Percentiles rank a stretch among this genome's conserved stretches.
These are phyloP conservation scores for Xylogone sp. DNA, from an alignment of 2,329 filamentous ascomycete species.

Conservation along the genomic window DNA sequence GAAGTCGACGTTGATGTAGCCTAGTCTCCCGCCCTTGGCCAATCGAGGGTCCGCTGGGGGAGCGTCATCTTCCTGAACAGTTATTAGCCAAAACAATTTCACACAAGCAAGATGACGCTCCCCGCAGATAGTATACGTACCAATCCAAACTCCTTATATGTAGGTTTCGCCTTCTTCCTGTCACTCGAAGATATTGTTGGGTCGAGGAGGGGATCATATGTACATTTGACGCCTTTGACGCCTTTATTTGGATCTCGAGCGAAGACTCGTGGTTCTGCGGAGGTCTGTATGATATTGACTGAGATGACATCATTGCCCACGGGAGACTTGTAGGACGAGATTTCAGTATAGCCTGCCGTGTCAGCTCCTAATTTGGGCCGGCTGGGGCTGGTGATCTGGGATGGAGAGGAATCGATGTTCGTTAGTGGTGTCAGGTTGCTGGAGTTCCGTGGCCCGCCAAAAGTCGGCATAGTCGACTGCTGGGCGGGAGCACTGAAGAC, in stretches of 20 bases:
- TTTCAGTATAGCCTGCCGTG: conserved; percentile 28
- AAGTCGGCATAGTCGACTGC: conserved; percentile 20
- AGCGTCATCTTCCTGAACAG: conserved; percentile 72
- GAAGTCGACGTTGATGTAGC: conserved; percentile 66
- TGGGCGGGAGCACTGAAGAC: conserved; percentile 52
- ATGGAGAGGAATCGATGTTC: conserved; percentile 61
- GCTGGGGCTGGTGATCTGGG: conserved; percentile 51
- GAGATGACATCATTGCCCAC: conserved; percentile 25
- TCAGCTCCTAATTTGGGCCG: conserved; percentile 30
- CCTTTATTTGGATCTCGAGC: conserved; percentile 53
- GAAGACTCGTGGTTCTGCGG: conserved; percentile 32
- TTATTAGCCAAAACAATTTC: conserved; percentile 55
- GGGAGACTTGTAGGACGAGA: conserved; percentile 12
- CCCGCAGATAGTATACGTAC: conserved; percentile 54
- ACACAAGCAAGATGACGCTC: conserved; percentile 56
- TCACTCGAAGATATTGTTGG: conserved; percentile 40
- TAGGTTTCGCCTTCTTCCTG: conserved; percentile 55
- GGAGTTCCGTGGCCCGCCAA: conserved; percentile 19
- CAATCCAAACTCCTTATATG: conserved; percentile 61
- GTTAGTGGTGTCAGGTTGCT: conserved; percentile 62
- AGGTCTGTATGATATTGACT: conserved; percentile 13
- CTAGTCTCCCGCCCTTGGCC: conserved; percentile 59
- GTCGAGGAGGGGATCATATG: conserved; percentile 49
- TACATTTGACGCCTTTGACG: conserved; percentile 54
- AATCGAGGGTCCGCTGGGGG: conserved; percentile 80